Evolutionary conservation across 1,139 yeast genomes (phyloP).

Genomic region (Suhomyces wounanorum): DNA sequence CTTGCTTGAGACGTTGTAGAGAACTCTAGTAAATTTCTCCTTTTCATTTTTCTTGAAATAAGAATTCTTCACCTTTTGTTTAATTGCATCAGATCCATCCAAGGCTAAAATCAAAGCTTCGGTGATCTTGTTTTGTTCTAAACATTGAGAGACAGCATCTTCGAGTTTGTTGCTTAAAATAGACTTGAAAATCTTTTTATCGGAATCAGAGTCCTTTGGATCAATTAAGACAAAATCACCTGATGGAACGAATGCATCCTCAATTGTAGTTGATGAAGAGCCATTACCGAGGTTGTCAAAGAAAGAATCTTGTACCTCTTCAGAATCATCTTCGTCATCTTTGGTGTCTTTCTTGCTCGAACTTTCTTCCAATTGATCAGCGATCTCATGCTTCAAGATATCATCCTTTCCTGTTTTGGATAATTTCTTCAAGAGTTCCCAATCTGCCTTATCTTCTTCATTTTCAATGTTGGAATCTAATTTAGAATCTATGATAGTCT

Average conservation of each 20-base stretch:
- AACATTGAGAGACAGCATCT: conserved; percentile 67
- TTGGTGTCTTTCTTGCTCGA: conserved; percentile 24
- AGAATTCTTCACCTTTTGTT: conserved; percentile 67
- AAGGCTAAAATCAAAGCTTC: conserved; percentile 86
- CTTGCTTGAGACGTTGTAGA: conserved; percentile 63
- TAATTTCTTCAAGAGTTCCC: conserved; percentile 70
- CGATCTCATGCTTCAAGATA: conserved; percentile 32
- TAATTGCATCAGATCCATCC: conserved; percentile 61
- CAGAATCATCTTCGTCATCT: conserved; percentile 23
- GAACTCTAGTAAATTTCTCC: conserved; percentile 67
- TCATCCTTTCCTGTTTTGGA: conserved; percentile 50
- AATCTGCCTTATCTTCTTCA: conserved; percentile 62
- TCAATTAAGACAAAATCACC: conserved; percentile 46
- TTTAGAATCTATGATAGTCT: conserved; percentile 56
- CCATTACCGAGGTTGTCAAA: conserved; percentile 48
- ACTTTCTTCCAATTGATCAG: conserved; percentile 16
- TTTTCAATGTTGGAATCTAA: conserved; percentile 40
- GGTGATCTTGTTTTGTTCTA: conserved; percentile 60
- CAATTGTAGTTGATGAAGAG: conserved; percentile 16
- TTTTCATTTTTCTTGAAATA: conserved; percentile 64
- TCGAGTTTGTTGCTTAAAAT: conserved; percentile 65
- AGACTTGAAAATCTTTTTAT: conserved; percentile 53
- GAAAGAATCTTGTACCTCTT: conserved; percentile 48
- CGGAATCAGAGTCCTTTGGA: conserved; percentile 27
- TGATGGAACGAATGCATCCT: conserved; percentile 36